A percentile compares a stretch with the other conserved stretches of the same genome.
Conservation (phyloP, 768 basidiomycete genomes). For the Suillus sp. region DNA sequence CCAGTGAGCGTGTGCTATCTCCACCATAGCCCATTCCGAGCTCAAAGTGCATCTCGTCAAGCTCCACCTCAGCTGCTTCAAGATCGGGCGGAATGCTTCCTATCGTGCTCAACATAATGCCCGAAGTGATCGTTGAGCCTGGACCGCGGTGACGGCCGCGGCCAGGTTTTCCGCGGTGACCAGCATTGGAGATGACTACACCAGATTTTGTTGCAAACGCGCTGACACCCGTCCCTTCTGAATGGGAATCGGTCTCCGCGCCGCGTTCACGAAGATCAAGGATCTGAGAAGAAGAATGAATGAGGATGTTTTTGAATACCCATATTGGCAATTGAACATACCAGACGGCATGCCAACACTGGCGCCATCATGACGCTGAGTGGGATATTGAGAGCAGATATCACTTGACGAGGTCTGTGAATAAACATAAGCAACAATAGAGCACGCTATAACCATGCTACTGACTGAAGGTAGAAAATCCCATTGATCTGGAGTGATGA, state of each 20-base stretch:
- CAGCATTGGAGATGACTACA: slow-evolving; percentile 28
- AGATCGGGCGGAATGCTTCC: slow-evolving; percentile 58
- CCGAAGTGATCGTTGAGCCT: slow-evolving; percentile 58
- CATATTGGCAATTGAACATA: slow-evolving; percentile 31
- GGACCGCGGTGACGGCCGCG: slow-evolving; percentile 48
- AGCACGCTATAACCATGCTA: not conserved
- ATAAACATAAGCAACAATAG: slow-evolving; percentile 15
- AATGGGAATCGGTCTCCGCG: slow-evolving; percentile 67
- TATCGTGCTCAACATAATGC: slow-evolving; percentile 63
- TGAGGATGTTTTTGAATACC: slow-evolving; percentile 9
- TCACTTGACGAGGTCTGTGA: slow-evolving; percentile 73
- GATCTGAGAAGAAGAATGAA: slow-evolving; percentile 49
- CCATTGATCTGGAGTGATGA: slow-evolving; percentile 59
- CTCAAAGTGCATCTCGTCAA: slow-evolving; percentile 55
- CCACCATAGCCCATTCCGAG: slow-evolving; percentile 56
- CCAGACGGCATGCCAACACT: slow-evolving; percentile 76
- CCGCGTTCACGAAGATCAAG: slow-evolving; percentile 82
- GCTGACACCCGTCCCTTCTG: slow-evolving; percentile 68
- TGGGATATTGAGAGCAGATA: slow-evolving; percentile 83
- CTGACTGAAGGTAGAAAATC: slow-evolving; percentile 84
- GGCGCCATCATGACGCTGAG: slow-evolving; percentile 84
- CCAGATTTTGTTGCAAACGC: slow-evolving; percentile 68
- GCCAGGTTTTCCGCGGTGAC: slow-evolving; percentile 24
- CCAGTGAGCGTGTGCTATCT: slow-evolving; percentile 38
- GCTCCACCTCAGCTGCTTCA: slow-evolving; percentile 55